Evolutionary conservation across 1,139 yeast species (phyloP).

Genomic region (Yamadazyma aaseri): DNA sequence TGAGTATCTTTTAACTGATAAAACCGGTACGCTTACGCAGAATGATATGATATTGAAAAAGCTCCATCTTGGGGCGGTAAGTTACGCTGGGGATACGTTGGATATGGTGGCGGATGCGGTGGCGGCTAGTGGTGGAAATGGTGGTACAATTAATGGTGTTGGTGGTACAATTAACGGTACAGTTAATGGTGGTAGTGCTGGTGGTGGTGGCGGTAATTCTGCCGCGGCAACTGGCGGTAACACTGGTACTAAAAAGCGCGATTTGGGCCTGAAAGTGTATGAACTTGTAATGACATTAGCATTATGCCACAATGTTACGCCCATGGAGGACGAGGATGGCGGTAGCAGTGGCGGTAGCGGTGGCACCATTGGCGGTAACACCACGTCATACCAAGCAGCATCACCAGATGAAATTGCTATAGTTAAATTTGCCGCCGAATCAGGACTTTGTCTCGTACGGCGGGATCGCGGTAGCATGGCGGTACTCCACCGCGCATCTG

Average conservation of each 20-base stretch:
- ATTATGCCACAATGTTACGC: constrained; percentile 91
- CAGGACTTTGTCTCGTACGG: constrained; percentile 75
- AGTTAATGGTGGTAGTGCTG: constrained; percentile 3
- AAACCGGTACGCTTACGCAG: constrained; percentile 96
- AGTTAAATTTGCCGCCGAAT: constrained; percentile 83
- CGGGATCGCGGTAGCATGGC: constrained; percentile 81
- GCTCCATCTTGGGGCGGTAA: constrained; percentile 86
- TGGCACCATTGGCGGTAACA: constrained; percentile 7
- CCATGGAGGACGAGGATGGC: constrained; percentile 24
- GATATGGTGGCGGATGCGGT: constrained; percentile 82
- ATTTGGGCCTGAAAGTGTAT: constrained; percentile 71
- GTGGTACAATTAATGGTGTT: no score
- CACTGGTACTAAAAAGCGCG: constrained; percentile 51
- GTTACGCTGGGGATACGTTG: constrained; percentile 89
- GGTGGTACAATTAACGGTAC: no score
- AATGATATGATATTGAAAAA: constrained; percentile 97
- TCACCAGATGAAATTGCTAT: constrained; percentile 99
- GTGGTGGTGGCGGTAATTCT: no score
- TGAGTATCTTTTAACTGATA: constrained; percentile 88
- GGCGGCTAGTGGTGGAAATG: constrained; percentile 21
- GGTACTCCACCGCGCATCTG: constrained; percentile 61
- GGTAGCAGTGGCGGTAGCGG: constrained; percentile 13
- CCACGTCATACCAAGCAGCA: constrained; percentile 86
- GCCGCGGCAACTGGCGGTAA: no score
- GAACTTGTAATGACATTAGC: constrained; percentile 83